Base-by-base conservation (phyloP, 2,329 filamentous ascomycete genomes). In the Colletotrichum theobromicola region DNA sequence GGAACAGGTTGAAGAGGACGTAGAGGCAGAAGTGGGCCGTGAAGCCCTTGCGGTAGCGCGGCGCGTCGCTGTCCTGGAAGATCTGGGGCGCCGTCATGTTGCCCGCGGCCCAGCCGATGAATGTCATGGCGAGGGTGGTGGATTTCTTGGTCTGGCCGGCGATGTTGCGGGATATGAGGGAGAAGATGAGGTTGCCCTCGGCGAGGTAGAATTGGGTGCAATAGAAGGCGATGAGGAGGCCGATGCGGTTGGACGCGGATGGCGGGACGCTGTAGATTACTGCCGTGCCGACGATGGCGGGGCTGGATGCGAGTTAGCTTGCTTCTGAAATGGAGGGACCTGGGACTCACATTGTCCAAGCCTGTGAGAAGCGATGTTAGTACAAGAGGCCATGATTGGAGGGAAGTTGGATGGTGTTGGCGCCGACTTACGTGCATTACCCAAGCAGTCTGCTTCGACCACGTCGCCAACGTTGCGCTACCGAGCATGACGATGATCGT, bases 101-200 rank as follows among this genome's bases (percentile, higher is more conserved):
- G 7, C 92, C 93, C 7, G 63, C 62, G 28, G 67, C 61, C 67
- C 67, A 74, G 68, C 55, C 72, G 63, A 74, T 72, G 37, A 74
- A 72, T n/a, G 62, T 67, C 55, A 72, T 67, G 0, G 89, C 87
- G 0, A 91, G 89, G 87, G 93, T 92, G 55, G 91, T 87, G 64
- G 90, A 86, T 78, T 92, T 93, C 82, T 94, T 93, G 6, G 91
- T 93, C n/a, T 88, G 90, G 13, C 93, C 93, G 0, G 87, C 92
- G 0, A 91, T 93, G 80, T 94, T 94, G 13, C 89, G 90, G 8
- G 94, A 88, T 71, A 94, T 91, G 92, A 93, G 94, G 0, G 90
- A 88, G 0, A 94, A 89, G 37, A 93, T 89, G 15, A 94, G 84
- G 0, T 84, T 86, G 0, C 83, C 83, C 6, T 86, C 82, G 0